Evolutionary conservation across 345 rosid species (phyloP), one percentile per base, ranked within the genome.

Genomic region (Citrus medica): DNA sequence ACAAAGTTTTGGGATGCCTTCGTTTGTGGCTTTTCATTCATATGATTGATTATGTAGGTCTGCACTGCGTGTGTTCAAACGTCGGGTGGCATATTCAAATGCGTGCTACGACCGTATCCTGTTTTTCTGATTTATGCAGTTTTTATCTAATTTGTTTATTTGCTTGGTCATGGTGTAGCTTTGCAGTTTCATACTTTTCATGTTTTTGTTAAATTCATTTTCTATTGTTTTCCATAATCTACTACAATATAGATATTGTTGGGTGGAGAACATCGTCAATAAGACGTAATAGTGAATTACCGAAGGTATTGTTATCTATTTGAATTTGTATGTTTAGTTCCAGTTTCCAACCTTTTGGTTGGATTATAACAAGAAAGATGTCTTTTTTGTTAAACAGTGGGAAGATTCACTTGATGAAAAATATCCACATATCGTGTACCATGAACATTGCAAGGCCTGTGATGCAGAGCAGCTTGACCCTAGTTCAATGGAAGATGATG

Each of bases 251-350:
- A 96, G 99, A 92, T 87, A 87, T 94, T 27, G 99, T 96, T 73
- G 99, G 99, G 42, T 96, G 98, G 99, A 94, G 94, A 87, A 96
- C 99, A 7, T 90, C 99, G 48, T 96, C 97, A 32, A 92, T 96
- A 77, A 88, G 99, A 85, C 92, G 93, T 77, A 82, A 84, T 67
- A 84, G 78, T 78, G 98, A 94, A 79, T 87, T 96, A 73, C 99
- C 98, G 5, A 96, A 92, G 97, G 98, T 91, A 82, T 78, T 56
- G 5, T 66, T 19, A 28, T 59, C 32, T 13, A 3, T 24, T 51
- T 73, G 58, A 76, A 79, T 27, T 37, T 71, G 58, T 62, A 28
- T 19, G 12, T 65, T 81, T n/a, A 21, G 2, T 64, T 81, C 6
- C 25, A 61, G 19, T 76, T 80, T 35, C 70, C 12, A 22, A 40